Evolutionary conservation across 1,139 yeast species (phyloP).

Genomic region (Lodderomyces parapsilosis): DNA sequence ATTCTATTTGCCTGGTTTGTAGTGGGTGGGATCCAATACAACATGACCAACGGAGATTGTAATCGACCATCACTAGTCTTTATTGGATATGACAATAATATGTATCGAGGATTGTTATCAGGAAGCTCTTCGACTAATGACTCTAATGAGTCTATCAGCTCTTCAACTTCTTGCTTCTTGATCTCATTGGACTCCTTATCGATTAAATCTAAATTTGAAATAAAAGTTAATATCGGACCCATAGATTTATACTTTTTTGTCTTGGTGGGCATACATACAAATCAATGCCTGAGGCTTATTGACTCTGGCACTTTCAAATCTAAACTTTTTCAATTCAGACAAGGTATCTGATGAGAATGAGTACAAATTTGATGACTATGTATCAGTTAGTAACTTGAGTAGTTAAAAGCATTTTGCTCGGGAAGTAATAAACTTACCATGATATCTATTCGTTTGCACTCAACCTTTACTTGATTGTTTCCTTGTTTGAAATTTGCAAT

Average conservation of each 20-base stretch:
- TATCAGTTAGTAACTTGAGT: slow-evolving; percentile 9
- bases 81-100: slow-evolving; percentile 76
- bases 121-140: slow-evolving; percentile 76
- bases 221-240: neutral
- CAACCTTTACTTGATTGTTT: no score
- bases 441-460: no score
- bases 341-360: slow-evolving; percentile 66
- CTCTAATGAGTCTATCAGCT: slow-evolving; percentile 47
- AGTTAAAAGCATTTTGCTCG: no score
- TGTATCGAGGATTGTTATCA: slow-evolving; percentile 74
- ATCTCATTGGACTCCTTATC: slow-evolving; percentile 60
- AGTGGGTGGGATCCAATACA: slow-evolving; percentile 87
- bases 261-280: slow-evolving; percentile 33
- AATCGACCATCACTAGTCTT: slow-evolving; percentile 69
- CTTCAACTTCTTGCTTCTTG: slow-evolving; percentile 35
- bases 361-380: slow-evolving; percentile 52
- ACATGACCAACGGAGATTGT: slow-evolving; percentile 68
- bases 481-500: neutral
- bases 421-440: no score
- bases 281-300: slow-evolving; percentile 63
- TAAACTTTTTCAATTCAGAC: slow-evolving; percentile 62
- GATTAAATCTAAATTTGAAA: slow-evolving; percentile 44
- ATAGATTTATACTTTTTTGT: neutral
- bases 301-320: slow-evolving; percentile 69
- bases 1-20: slow-evolving; percentile 75